A percentile compares a stretch with the other conserved stretches of the same genome.
Evolutionary conservation across 1,284 basidiomycete species (phyloP).

Genomic region (Sanghuangporus sanghuang): DNA sequence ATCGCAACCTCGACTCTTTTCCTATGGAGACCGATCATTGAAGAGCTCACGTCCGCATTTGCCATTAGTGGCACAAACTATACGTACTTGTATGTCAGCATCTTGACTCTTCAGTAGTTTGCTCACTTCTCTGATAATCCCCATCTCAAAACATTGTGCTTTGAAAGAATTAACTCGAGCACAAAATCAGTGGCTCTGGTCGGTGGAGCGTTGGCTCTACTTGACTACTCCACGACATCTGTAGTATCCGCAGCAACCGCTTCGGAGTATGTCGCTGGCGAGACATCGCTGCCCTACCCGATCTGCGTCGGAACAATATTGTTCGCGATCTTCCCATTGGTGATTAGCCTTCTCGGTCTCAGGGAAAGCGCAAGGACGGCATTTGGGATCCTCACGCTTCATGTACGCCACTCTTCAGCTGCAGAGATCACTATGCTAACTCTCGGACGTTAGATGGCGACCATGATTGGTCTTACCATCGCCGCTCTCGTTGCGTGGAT

Average conservation of each 20-base stretch:
- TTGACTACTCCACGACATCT: slow-evolving; percentile 62
- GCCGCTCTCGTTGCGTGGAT: slow-evolving; percentile 48
- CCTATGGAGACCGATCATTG: slow-evolving; percentile 67
- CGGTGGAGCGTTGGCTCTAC: slow-evolving; percentile 54
- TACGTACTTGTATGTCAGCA: slow-evolving; percentile 45
- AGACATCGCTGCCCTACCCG: slow-evolving; percentile 51
- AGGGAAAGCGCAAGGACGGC: slow-evolving; percentile 59
- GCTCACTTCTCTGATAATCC: neutral
- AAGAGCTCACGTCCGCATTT: slow-evolving; percentile 60
- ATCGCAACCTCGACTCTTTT: slow-evolving; percentile 54
- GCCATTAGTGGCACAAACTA: slow-evolving; percentile 68
- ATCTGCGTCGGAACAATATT: slow-evolving; percentile 42
- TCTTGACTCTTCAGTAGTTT: neutral
- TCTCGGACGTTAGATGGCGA: slow-evolving; percentile 37
- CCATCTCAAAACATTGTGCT: neutral
- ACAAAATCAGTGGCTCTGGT: slow-evolving; percentile 54
- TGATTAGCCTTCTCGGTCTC: slow-evolving; percentile 53
- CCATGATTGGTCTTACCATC: slow-evolving; percentile 50
- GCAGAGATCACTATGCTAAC: neutral
- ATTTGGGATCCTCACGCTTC: slow-evolving; percentile 48
- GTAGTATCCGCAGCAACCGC: slow-evolving; percentile 70
- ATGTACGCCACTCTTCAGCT: slow-evolving; percentile 36
- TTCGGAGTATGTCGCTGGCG: slow-evolving; percentile 57
- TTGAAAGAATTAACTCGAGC: slow-evolving; percentile 51
- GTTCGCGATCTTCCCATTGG: slow-evolving; percentile 46